Evolutionary conservation across 352 stramenopile genomes (phyloP).

Genomic region (Discostella stelligera): DNA sequence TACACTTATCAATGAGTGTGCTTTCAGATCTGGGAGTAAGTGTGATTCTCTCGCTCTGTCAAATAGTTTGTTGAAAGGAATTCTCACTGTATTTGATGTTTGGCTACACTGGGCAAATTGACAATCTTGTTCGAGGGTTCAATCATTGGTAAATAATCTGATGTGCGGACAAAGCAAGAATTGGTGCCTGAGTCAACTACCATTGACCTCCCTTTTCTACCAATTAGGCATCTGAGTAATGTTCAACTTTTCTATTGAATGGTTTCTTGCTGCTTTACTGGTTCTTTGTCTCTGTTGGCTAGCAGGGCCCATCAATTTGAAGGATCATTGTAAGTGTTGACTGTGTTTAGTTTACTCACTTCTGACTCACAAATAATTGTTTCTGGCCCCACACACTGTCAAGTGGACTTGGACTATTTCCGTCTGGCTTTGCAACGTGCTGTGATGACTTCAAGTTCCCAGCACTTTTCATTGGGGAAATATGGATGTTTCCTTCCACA

Average conservation of each 20-base stretch:
- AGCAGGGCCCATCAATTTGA: not conserved
- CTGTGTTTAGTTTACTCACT: not conserved
- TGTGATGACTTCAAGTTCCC: not conserved
- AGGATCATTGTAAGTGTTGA: not conserved
- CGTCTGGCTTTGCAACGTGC: not conserved
- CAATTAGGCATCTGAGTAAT: not conserved
- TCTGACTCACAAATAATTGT: not conserved
- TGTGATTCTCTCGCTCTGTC: not conserved
- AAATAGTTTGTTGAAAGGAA: not conserved
- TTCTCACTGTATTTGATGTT: not conserved
- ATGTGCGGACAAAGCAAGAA: not conserved
- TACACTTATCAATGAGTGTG: constrained; percentile 2
- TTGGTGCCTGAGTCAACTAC: not conserved
- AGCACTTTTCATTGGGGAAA: not conserved
- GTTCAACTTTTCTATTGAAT: not conserved
- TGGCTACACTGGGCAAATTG: not conserved
- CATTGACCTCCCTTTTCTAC: not conserved
- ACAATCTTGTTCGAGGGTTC: not conserved
- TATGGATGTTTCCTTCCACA: not conserved
- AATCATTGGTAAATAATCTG: not conserved
- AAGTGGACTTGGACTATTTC: not conserved
- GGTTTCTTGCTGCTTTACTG: not conserved
- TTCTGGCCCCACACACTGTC: not conserved
- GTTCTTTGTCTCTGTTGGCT: not conserved
- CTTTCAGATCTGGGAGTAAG: not conserved